Base-by-base conservation (phyloP, 208 protist species). In the Polymyxa betae region DNA sequence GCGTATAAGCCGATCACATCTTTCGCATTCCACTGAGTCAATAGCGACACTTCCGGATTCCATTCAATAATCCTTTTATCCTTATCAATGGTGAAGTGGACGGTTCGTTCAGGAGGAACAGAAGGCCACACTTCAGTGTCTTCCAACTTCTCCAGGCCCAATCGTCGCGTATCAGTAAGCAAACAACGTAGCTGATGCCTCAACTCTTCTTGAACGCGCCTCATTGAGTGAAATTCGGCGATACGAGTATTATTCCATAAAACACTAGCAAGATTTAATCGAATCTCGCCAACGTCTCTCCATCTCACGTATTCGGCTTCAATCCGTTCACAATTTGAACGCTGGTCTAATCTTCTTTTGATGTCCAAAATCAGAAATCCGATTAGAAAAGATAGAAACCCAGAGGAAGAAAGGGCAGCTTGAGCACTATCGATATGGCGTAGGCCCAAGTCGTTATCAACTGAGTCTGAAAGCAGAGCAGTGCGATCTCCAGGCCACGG, bases 111-210 rank as follows among this genome's bases (percentile, higher is more conserved):
- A 82, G 72, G 72, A 35, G 72, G n/a, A 35, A 43, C 16, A 5
- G 72, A 82, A 82, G 72, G 72, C 72, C 72, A 82, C 72, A 82
- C 72, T n/a, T 82, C 72, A 12, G 72, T 82, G 40, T 82, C 72
- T 82, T 82, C 72, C 12, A 82, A n/a, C 35, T 82, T 82, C n/a
- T 82, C 72, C 5, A 82, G 72, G 16, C 72, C 72, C n/a, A 82
- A n/a, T n/a, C 72, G 72, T 43, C 72, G 72, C 40, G 72, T 45
- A 82, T 82, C 72, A 40, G 72, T 40, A 16, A 82, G 40, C 72
- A 82, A n/a, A n/a, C 5, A 82, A 35, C n/a, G n/a, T 43, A 82
- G 35, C 35, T 82, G 72, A 16, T 12, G 35, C 40, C 72, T 5
- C n/a, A 82, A 43, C n/a, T 82, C 72, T 40, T 5, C 72, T 82